Percentiles rank a stretch among this genome's conserved stretches.
Conservation (phyloP, 768 basidiomycete species). For the Mycena haematopus region DNA sequence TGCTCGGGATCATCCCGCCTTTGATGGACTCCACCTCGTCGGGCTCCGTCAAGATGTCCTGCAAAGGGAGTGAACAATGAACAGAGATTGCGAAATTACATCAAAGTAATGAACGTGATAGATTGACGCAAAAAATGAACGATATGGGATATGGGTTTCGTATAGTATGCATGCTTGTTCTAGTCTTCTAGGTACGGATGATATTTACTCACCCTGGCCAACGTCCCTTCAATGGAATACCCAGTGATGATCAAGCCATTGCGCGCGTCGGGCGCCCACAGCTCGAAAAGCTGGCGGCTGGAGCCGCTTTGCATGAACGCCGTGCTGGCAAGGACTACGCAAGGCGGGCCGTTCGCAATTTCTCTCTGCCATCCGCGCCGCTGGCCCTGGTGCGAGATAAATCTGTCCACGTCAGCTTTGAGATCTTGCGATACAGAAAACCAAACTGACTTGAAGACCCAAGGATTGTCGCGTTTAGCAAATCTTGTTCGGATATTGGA, state of each 20-base stretch:
- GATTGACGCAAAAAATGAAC: constrained; percentile 37
- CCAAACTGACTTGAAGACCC: constrained; percentile 89
- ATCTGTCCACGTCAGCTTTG: constrained; percentile 46
- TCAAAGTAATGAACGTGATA: not conserved
- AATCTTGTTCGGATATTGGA: constrained; percentile 90
- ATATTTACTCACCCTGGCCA: constrained; percentile 84
- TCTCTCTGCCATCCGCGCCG: no score
- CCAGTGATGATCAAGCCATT: no score
- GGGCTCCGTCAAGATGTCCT: constrained; percentile 96
- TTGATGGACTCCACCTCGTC: constrained; percentile 86
- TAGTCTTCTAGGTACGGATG: constrained; percentile 35
- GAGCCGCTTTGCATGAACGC: no score
- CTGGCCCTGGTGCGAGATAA: no score
- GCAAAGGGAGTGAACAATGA: constrained; percentile 38
- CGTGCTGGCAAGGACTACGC: no score
- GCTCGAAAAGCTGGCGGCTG: no score
- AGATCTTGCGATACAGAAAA: constrained; percentile 2
- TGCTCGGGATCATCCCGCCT: constrained; percentile 83
- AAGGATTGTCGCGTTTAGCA: constrained; percentile 94
- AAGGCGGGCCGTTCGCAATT: no score
- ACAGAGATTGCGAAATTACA: constrained; percentile 21
- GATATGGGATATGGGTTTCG: constrained; percentile 53
- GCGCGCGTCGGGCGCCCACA: no score
- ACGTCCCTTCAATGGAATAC: no score
- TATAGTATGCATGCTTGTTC: constrained; percentile 48